Evolutionary conservation across 176 grass and related monocot genomes (phyloP), one percentile per base, ranked within the genome.

Genomic region (Aegilops bicornis): DNA sequence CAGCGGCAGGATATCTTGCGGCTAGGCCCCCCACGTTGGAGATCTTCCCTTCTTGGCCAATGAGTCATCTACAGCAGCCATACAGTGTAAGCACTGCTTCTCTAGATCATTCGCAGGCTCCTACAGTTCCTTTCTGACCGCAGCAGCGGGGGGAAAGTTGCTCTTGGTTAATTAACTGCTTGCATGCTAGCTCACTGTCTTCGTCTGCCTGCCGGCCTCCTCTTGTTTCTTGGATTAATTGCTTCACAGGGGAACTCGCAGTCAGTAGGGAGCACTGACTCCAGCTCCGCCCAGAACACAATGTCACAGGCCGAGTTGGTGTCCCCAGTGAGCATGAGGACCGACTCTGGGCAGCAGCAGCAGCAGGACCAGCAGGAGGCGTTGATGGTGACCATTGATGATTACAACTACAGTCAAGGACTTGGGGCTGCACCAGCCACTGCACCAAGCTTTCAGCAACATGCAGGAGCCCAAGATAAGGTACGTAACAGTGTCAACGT

Each of bases 11-110:
- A 77, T 88, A 88, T 80, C 81, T 91, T 48, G 83, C 95, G 81
- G 71, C 70, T 79, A 92, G 89, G 68, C 86, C 90, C 78, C 84
- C 90, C 71, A 97, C 84, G 48, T 90, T 97, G 78, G 87, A 97
- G 54, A 97, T 94, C 90, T 95, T 97, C 84, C 92, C 95, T 86
- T 94, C 92, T 83, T 91, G 95, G 92, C 89, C 92, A 92, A 94
- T 91, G 89, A 94, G 63, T 81, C 80, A 88, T 83, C 92, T 91
- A 82, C 92, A 91, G 91, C 40, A 90, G 15, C 84, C 60, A 87
- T 84, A 92, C 87, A 92, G 88, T 90, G 83, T 86, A 89, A 80
- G 68, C 43, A 91, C 86, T 91, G 90, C 23, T 88, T 88, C 82
- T 64, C 17, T 88, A 39, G 70, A 69, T 87, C 86, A 82, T 62